Base-by-base conservation (phyloP, 2,329 filamentous ascomycete species). In the Thielaviopsis populi region DNA sequence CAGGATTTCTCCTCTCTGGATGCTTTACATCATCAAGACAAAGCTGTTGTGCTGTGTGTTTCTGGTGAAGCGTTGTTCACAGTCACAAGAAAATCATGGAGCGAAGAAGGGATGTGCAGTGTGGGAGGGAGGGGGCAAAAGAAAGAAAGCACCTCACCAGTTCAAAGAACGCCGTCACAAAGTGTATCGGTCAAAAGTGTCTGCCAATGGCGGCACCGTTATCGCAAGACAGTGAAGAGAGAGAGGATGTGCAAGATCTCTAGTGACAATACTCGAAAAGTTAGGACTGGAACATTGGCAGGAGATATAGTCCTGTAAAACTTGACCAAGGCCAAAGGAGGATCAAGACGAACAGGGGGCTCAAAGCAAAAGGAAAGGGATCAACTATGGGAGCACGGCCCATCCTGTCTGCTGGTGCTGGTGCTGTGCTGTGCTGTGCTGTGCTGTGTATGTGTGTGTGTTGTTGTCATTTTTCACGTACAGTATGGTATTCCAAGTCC, bases 271-370 rank as follows among this genome's bases (percentile, higher is more conserved):
- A 56, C 30, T 56, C 53, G 53, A 59, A 50, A 65, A 60, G 63
- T 65, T 62, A 65, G 64, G 61, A 63, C 56, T 46, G 61, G 64
- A 66, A 58, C 33, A 43, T 61, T 54, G 27, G 59, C 46, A 50
- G 64, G 61, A 66, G 56, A 56, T 66, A 63, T 66, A 66, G 61
- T 58, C 59, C 60, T 48, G 27, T 27, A 61, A 62, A 63, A 30
- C 59, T 61, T 22, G 48, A 43, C 43, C 56, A 46, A 60, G 53
- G 46, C 46, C 48, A 37, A 33, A 66, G 43, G 40, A 66, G 64
- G 64, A 63, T 66, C 58, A 58, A 40, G 48, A 46, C 37, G 27
- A 40, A 58, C 62, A 66, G 64, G 64, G 62, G 61, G 40, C 40
- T 27, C 58, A 27, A 60, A 50, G 27, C n/a, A 61, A 65, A 63